Base-by-base conservation (phyloP, 169 alveolate genomes). In the Perkinsus chesapeaki region DNA sequence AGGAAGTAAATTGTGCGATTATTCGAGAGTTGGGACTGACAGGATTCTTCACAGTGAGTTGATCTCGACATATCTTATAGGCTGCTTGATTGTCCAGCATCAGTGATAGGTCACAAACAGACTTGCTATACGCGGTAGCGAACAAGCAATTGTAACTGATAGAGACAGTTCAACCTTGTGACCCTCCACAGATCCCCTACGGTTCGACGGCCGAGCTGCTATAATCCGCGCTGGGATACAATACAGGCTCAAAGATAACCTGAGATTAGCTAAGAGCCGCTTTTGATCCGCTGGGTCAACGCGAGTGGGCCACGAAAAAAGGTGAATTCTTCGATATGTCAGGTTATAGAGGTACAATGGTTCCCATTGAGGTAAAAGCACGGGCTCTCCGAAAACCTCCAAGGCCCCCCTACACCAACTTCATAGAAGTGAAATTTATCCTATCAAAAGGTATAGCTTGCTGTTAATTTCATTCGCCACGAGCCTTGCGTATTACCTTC, bases 31-130 rank as follows among this genome's bases (percentile, higher is more conserved):
- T 27, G 27, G 3, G 23, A 60, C 31, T 37, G 82, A 38, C 48
- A n/a, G 97, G 98, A 93, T 96, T 94, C 91, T 96, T 97, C 91
- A 97, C 95, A 82, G 94, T 96, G 73, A 96, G 94, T 73, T 96
- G 95, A 93, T 96, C 95, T 94, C 96, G 95, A 94, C 97, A 96
- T 93, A 97, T 95, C 48, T 95, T 96, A 93, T 97, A 97, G 93
- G 96, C 94, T 48, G 98, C 97, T 94, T 97, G 97, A 73, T 97
- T 97, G 93, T 97, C 98, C 82, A 96, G 95, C 97, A 96, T 95
- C 92, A 97, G 95, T 23, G 97, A 95, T 39, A 96, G 97, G 92
- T 97, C 98, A 82, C 96, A 95, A 92, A 95, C 96, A 92, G 96
- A 98, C 91, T 96, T 94, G 91, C 94, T 94, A 39, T 96, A 95